These are phyloP conservation scores for Podospora sp. DNA, from an alignment of 495 filamentous ascomycete genomes.

Conservation along the genomic window DNA sequence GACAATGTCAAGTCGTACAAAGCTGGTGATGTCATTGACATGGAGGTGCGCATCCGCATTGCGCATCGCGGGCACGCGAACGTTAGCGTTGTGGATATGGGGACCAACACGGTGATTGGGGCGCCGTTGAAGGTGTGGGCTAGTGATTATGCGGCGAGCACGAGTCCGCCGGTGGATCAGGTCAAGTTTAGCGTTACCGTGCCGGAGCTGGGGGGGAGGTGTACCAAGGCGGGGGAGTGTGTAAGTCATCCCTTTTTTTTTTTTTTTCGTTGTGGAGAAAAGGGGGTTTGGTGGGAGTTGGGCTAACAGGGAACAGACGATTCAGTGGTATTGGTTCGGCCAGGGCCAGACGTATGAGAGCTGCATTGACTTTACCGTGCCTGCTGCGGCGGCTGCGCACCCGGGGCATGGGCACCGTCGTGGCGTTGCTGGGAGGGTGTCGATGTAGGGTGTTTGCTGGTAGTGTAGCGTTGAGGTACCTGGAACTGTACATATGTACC, in stretches of 20 bases:
- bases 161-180: conserved; percentile 59
- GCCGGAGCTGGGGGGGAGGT: conserved; percentile 61
- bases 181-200: conserved; percentile 68
- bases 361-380: conserved; percentile 69
- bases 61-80: conserved; percentile 69
- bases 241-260: conserved; percentile 34
- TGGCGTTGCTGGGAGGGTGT: background rate
- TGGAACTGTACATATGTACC: too few relatives aligned
- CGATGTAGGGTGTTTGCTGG: too few relatives aligned
- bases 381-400: conserved; percentile 10
- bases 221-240: conserved; percentile 62
- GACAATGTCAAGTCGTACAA: conserved; percentile 64
- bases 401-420: background rate
- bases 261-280: background rate
- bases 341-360: conserved; percentile 74
- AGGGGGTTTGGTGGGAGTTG: background rate
- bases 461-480: too few relatives aligned
- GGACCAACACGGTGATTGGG: conserved; percentile 60
- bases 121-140: conserved; percentile 58
- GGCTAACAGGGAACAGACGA: conserved; percentile 42
- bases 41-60: conserved; percentile 62
- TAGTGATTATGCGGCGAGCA: conserved; percentile 51
- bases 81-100: conserved; percentile 68
- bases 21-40: conserved; percentile 60
- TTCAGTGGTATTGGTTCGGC: conserved; percentile 70